Percentiles rank a stretch among this genome's conserved stretches.
phyloP scores from a whole-genome alignment of 2,329 filamentous ascomycete genomes.

The Sporothrix sp. region DNA sequence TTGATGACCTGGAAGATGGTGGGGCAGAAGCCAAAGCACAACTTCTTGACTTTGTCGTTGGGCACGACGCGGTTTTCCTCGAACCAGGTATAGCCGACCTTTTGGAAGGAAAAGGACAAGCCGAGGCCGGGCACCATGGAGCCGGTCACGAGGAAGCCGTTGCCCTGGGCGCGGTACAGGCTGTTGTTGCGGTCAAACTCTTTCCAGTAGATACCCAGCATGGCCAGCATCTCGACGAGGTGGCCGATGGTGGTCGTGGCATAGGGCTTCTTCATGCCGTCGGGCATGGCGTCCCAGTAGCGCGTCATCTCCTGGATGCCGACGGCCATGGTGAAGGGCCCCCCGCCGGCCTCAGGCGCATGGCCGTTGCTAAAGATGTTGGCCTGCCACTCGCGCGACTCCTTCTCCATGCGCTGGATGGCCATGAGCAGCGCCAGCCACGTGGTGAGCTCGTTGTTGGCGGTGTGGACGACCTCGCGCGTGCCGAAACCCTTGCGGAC shows the following conservation, averaged over 20 bases:
- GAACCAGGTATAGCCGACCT: conserved; percentile 40
- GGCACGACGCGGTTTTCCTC: conserved; percentile 42
- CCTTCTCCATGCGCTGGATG: conserved; percentile 39
- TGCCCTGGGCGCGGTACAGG: conserved; percentile 44
- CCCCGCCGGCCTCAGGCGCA: too few species aligned
- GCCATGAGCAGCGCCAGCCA: conserved; percentile 42
- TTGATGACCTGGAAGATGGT: conserved; percentile 37
- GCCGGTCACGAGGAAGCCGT: conserved; percentile 42
- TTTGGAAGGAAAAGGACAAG: conserved; percentile 44
- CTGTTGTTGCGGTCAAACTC: conserved; percentile 45
- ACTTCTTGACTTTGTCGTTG: conserved; percentile 41
- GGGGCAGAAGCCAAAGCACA: conserved; percentile 47
- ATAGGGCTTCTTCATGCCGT: conserved; percentile 37
- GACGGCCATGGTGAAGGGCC: conserved; percentile 34
- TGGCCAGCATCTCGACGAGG: conserved; percentile 42
- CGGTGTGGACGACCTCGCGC: conserved; percentile 35
- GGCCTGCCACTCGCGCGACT: conserved; percentile 37
- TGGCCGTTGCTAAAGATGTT: conserved; percentile 17
- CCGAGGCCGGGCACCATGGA: conserved; percentile 39
- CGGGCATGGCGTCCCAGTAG: conserved; percentile 44
- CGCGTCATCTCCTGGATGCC: conserved; percentile 36
- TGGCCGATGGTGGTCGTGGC: conserved; percentile 46
- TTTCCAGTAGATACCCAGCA: conserved; percentile 48
- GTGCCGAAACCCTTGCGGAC: conserved; percentile 11
- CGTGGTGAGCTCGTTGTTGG: conserved; percentile 46